Conservation (phyloP, 208 protist species). For the Blastocrithidia nonstop region DNA sequence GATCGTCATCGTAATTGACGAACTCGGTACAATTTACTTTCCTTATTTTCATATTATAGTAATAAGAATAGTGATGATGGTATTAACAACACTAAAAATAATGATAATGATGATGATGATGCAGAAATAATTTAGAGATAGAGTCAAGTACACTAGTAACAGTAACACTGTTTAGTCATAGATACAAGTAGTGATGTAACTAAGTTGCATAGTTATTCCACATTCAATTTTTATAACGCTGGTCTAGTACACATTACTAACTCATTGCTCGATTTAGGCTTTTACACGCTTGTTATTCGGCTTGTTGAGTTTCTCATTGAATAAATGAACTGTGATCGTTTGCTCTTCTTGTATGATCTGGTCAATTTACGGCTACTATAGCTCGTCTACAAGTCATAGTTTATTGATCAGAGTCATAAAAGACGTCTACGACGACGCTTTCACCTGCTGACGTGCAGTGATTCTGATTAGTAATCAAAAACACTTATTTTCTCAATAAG, state of each 20-base stretch:
- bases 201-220: constrained; percentile 8
- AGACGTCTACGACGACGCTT: constrained; percentile 28
- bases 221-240: constrained; percentile 30
- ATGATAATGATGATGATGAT: neutral
- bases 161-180: too few species aligned
- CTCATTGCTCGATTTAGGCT: constrained; percentile 49
- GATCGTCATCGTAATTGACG: constrained; percentile 61
- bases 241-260: constrained; percentile 36
- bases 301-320: constrained; percentile 75
- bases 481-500: neutral
- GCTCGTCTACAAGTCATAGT: constrained; percentile 12
- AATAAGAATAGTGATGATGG: neutral
- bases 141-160: too few species aligned
- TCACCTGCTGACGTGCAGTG: constrained; percentile 54
- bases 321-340: constrained; percentile 36
- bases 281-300: constrained; percentile 41
- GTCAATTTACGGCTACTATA: constrained; percentile 33
- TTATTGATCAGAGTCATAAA: constrained; percentile 42
- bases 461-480: constrained; percentile 52
- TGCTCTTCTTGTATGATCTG: constrained; percentile 24
- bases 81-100: neutral
- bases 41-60: neutral
- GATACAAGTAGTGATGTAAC: too few species aligned
- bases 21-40: constrained; percentile 29
- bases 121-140: too few species aligned